Evolutionary conservation across 371 early-diverging fungal species (phyloP).

Genomic region (Conidiobolus incongruus): DNA sequence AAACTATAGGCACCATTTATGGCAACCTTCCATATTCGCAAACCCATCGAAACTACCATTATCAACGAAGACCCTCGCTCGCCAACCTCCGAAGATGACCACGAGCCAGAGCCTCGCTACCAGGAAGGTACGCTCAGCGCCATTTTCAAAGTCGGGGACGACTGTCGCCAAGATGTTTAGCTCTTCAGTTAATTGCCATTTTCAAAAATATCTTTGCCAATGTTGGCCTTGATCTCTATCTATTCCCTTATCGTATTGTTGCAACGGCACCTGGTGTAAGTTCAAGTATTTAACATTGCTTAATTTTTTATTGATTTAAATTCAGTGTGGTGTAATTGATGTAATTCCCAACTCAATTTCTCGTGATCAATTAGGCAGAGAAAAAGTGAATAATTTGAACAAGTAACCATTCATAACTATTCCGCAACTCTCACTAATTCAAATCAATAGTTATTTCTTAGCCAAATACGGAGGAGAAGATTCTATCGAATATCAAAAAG

Average conservation of each 20-base stretch:
- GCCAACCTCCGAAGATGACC: conserved; percentile 24
- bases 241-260: conserved; percentile 96
- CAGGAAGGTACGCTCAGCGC: conserved; percentile 51
- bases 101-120: conserved; percentile 10
- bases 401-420: conserved; percentile 26
- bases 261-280: conserved; percentile 84
- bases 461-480: conserved; percentile 88
- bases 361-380: conserved; percentile 94
- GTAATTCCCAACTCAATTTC: conserved; percentile 97
- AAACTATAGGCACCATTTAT: conserved; percentile 83
- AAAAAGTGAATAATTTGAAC: conserved; percentile 90
- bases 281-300: background rate
- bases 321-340: conserved; percentile 90
- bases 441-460: conserved; percentile 43
- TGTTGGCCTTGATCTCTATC: conserved; percentile 81
- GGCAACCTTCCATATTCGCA: conserved; percentile 90
- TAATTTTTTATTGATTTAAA: background rate
- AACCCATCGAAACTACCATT: conserved; percentile 19
- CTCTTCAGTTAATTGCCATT: conserved; percentile 91
- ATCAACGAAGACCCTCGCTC: conserved; percentile 23
- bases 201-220: conserved; percentile 91
- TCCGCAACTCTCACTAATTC: conserved; percentile 2
- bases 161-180: conserved; percentile 98
- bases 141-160: conserved; percentile 98
- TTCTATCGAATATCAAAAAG: conserved; percentile 64